Evolutionary conservation across 805 yeast species (phyloP).

Genomic region (Millerago galiae): DNA sequence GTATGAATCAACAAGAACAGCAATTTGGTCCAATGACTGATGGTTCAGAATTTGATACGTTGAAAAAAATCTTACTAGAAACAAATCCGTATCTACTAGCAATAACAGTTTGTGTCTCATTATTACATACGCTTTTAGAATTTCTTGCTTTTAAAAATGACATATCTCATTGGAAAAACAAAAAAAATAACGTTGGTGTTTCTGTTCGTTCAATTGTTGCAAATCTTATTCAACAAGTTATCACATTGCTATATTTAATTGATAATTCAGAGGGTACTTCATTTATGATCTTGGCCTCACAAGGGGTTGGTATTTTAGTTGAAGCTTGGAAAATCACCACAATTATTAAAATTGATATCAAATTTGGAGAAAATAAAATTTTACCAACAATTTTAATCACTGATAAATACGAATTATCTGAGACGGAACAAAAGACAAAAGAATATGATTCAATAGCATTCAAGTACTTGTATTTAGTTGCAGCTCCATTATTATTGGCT

Average conservation of each 20-base stretch:
- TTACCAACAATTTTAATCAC: conserved; percentile 21
- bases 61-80: conserved; percentile 31
- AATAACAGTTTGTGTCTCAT: conserved; percentile 27
- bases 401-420: conserved; percentile 30
- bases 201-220: conserved; percentile 33
- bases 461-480: conserved; percentile 30
- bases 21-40: conserved; percentile 17
- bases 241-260: conserved; percentile 31
- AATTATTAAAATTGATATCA: conserved; percentile 25
- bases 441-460: conserved; percentile 36
- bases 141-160: conserved; percentile 37
- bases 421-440: conserved; percentile 32
- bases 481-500: conserved; percentile 30
- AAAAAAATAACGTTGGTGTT: conserved; percentile 34
- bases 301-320: conserved; percentile 31
- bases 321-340: conserved; percentile 40
- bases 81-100: conserved; percentile 31
- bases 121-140: conserved; percentile 32
- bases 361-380: conserved; percentile 13
- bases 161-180: conserved; percentile 34
- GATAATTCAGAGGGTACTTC: conserved; percentile 35
- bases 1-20: conserved; percentile 27
- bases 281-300: conserved; percentile 30
- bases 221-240: conserved; percentile 33
- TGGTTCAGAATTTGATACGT: conserved; percentile 29